Percentiles rank a stretch among this genome's conserved stretches.
phyloP scores from a whole-genome alignment of 2,329 filamentous ascomycete species.

The Xylaria sp. region DNA sequence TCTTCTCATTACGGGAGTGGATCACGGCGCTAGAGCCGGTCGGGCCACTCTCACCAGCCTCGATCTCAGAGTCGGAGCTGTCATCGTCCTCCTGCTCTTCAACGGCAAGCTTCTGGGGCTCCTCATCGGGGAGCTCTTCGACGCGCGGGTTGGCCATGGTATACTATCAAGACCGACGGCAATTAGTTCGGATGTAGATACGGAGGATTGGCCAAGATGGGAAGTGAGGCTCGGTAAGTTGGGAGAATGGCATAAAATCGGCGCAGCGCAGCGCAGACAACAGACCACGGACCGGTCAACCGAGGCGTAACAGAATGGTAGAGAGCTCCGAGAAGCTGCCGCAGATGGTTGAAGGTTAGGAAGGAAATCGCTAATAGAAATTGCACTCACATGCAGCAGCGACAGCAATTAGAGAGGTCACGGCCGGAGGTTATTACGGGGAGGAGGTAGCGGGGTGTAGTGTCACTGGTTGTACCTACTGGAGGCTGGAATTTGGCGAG shows the following conservation, averaged over 20 bases:
- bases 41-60: slow-evolving; percentile 74
- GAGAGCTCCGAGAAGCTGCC: neutral
- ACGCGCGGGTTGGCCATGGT: slow-evolving; percentile 95
- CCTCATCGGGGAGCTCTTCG: slow-evolving; percentile 95
- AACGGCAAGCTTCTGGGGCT: slow-evolving; percentile 81
- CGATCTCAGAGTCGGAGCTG: slow-evolving; percentile 80
- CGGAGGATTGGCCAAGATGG: slow-evolving; percentile 24
- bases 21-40: slow-evolving; percentile 89
- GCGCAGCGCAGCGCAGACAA: slow-evolving; percentile 29
- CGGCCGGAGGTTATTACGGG: slow-evolving; percentile 29
- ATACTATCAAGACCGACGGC: slow-evolving; percentile 8
- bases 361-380: slow-evolving; percentile 8
- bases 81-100: slow-evolving; percentile 76
- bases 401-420: slow-evolving; percentile 17
- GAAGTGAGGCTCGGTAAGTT: slow-evolving; percentile 35
- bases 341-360: neutral
- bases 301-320: neutral
- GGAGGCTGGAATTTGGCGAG: slow-evolving; percentile 41
- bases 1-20: slow-evolving; percentile 99
- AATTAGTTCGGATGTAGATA: slow-evolving; percentile 24
- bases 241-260: slow-evolving; percentile 19
- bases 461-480: slow-evolving; percentile 29
- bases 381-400: slow-evolving; percentile 28
- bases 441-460: slow-evolving; percentile 34
- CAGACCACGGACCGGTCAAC: neutral